phyloP scores from a whole-genome alignment of 768 basidiomycete species.

The Favolaschia claudopus region DNA sequence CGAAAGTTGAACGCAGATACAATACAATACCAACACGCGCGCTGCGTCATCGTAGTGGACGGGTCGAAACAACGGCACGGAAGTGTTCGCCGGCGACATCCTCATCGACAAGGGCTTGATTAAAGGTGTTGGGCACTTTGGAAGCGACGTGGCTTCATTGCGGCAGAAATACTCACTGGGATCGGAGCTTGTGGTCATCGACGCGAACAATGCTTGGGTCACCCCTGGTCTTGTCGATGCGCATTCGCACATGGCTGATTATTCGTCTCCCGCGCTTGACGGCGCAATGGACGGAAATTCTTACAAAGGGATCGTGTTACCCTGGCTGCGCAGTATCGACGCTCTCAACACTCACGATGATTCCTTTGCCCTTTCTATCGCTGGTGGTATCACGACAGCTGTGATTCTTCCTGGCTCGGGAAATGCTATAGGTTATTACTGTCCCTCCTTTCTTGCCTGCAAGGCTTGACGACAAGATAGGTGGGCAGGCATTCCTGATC shows the following conservation, averaged over 20 bases:
- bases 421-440: constrained; percentile 62
- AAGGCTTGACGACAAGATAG: constrained; percentile 34
- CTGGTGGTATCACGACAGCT: constrained; percentile 83
- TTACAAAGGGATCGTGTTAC: constrained; percentile 49
- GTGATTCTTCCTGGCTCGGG: constrained; percentile 79
- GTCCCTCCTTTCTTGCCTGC: background rate
- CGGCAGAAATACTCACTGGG: constrained; percentile 39
- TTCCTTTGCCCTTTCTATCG: constrained; percentile 70
- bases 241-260: constrained; percentile 73
- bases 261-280: constrained; percentile 55
- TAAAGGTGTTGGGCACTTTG: constrained; percentile 61
- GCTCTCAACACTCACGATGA: constrained; percentile 85
- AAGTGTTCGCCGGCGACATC: constrained; percentile 70
- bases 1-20: background rate
- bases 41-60: constrained; percentile 63
- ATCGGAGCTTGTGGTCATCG: constrained; percentile 55
- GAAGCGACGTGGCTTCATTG: constrained; percentile 31
- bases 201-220: constrained; percentile 77
- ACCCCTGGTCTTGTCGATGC: constrained; percentile 79
- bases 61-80: constrained; percentile 69
- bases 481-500: constrained; percentile 78
- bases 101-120: constrained; percentile 76
- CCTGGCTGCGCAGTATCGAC: constrained; percentile 79
- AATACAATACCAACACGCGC: background rate
- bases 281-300: constrained; percentile 68